A percentile compares a stretch with the other conserved stretches of the same genome.
phyloP scores from a whole-genome alignment of 2,329 filamentous ascomycete genomes.

The Zymoseptoria brevis region DNA sequence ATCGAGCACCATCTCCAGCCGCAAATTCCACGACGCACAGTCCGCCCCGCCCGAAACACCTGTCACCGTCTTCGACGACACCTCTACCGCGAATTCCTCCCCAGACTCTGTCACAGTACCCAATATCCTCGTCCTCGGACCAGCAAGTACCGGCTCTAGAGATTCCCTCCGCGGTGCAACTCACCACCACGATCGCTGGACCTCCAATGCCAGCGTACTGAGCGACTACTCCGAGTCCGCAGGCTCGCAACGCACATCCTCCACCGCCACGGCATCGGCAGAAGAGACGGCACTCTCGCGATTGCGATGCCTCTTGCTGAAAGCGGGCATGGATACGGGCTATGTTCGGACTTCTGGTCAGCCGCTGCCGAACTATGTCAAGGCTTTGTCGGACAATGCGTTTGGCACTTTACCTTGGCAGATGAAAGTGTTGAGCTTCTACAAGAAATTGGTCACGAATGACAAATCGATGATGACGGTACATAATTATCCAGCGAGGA shows the following conservation, averaged over 20 bases:
- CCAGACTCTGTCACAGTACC: constrained; percentile 64
- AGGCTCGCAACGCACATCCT: constrained; percentile 55
- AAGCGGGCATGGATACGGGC: constrained; percentile 77
- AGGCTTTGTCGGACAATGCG: constrained; percentile 63
- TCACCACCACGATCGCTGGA: constrained; percentile 64
- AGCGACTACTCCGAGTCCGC: constrained; percentile 69
- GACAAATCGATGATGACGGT: constrained; percentile 59
- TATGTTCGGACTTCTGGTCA: constrained; percentile 55
- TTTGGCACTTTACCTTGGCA: constrained; percentile 71
- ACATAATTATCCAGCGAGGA: constrained; percentile 48
- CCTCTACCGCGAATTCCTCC: constrained; percentile 62
- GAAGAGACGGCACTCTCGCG: constrained; percentile 73
- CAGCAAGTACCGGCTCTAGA: constrained; percentile 41
- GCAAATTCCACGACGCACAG: constrained; percentile 38
- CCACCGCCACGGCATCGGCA: constrained; percentile 57
- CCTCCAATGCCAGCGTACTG: constrained; percentile 65
- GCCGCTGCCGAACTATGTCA: constrained; percentile 66
- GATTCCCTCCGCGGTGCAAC: constrained; percentile 33
- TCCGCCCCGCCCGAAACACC: constrained; percentile 70
- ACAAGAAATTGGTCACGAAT: constrained; percentile 68
- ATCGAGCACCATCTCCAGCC: constrained; percentile 39
- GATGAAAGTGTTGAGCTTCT: constrained; percentile 63
- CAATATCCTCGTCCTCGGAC: constrained; percentile 81
- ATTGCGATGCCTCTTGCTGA: constrained; percentile 69
- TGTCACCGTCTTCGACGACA: constrained; percentile 91